Evolutionary conservation across 2,329 filamentous ascomycete genomes (phyloP), one percentile per base, ranked within the genome.

Genomic region (Exophiala oligosperma): DNA sequence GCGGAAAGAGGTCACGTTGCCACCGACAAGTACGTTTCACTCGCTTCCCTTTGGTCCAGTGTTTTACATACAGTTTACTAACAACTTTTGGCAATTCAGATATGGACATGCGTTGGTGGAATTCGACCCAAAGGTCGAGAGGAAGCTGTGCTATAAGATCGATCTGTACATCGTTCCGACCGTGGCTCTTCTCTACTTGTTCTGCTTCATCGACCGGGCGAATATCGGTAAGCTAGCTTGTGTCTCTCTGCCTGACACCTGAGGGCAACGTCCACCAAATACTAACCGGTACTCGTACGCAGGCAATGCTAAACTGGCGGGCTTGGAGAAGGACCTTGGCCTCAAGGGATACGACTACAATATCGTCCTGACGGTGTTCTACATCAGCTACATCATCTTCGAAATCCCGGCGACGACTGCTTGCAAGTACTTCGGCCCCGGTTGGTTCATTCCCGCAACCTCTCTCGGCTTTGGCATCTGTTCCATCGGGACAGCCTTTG

Each of bases 301-400:
- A 87, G 84, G 86, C n/a, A 90, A 90, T 69, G 87, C 86, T 1
- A 81, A 80, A 61, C 75, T 90, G 17, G 86, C 86, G 2, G 86
- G 86, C 0, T 74, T 90, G 21, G 84, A 87, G 55, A 77, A 75
- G 35, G 87, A 89, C 52, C 78, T 91, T 1, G 69, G 74, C 0
- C 72, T 91, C 55, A 71, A 69, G 11, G 81, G 81, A 26, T 84
- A 88, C 68, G 86, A 89, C 68, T 91, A 90, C 76, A 91, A 91
- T 67, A 73, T 74, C 26, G 76, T 90, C 1, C 77, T 91, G 2
- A 86, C 86, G 11, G 69, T 85, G 62, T 91, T 91, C 73, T 91
- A 88, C 72, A 79, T 91, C 68, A 84, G 83, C 6, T 91, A 91
- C 72, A 89, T 90, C 65, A 26, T 90, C 49, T 89, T 88, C 64